Evolutionary conservation across 108 stramenopile species (phyloP).

Genomic region (Skeletonema potamos): DNA sequence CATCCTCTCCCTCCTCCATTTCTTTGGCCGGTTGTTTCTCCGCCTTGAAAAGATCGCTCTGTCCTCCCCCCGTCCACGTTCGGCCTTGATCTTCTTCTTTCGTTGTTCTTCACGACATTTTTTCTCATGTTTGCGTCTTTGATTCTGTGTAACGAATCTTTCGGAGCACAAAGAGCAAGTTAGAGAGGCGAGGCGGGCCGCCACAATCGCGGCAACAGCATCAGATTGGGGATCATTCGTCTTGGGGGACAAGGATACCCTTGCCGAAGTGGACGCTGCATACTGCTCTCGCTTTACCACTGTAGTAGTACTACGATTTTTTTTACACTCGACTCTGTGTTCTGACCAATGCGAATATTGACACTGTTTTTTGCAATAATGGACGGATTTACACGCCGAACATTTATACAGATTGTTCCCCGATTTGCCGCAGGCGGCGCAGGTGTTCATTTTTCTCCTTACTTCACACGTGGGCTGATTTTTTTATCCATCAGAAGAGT

Average conservation of each 20-base stretch:
- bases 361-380: neutral
- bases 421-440: neutral
- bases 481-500: too few relatives aligned
- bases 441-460: too few relatives aligned
- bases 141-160: neutral
- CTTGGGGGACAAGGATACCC: neutral
- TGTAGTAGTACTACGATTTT: neutral
- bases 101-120: neutral
- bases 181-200: too few relatives aligned
- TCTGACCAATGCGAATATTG: neutral
- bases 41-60: neutral
- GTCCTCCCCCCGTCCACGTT: neutral
- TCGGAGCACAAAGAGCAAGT: neutral
- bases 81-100: neutral
- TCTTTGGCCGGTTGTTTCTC: neutral
- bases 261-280: neutral
- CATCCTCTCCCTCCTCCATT: conserved; percentile 9
- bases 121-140: neutral
- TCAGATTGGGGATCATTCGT: neutral
- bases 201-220: neutral
- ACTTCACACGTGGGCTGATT: too few relatives aligned
- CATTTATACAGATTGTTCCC: neutral
- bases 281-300: neutral
- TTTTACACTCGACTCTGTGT: neutral
- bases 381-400: neutral